These are phyloP conservation scores for Neodidymelliopsis sp. DNA, from an alignment of 2,329 filamentous ascomycete genomes.

Conservation along the genomic window DNA sequence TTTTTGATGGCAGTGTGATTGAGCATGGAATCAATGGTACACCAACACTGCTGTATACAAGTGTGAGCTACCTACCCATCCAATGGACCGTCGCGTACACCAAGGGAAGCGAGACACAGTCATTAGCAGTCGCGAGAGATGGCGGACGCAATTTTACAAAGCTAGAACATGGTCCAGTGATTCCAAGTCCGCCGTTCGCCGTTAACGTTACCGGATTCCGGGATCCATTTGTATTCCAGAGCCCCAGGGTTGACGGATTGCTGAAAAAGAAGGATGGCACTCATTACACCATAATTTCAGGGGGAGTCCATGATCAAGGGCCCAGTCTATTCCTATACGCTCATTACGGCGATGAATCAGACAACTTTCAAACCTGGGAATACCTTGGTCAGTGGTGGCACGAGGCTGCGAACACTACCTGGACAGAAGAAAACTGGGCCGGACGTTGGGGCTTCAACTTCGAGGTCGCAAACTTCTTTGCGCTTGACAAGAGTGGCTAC, in stretches of 20 bases:
- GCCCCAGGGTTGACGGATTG: conserved; percentile 46
- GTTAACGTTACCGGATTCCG: conserved; percentile 55
- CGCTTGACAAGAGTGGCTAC: conserved; percentile 51
- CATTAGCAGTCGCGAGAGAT: conserved; percentile 53
- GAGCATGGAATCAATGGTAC: conserved; percentile 54
- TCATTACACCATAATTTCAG: conserved; percentile 52
- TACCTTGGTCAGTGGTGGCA: conserved; percentile 52
- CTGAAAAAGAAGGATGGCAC: conserved; percentile 46
- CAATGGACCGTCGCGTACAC: conserved; percentile 57
- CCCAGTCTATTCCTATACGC: conserved; percentile 53
- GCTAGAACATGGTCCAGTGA: conserved; percentile 48
- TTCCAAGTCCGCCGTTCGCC: conserved; percentile 50
- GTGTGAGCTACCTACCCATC: conserved; percentile 55
- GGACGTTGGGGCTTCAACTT: conserved; percentile 53
- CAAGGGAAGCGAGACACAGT: conserved; percentile 57
- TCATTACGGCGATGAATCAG: conserved; percentile 39
- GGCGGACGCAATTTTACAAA: conserved; percentile 53
- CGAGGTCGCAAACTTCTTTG: conserved; percentile 55
- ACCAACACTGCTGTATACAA: conserved; percentile 56
- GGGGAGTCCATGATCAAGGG: conserved; percentile 51
- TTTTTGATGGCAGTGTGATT: conserved; percentile 57
- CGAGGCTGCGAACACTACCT: conserved; percentile 42
- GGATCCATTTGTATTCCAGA: conserved; percentile 55
- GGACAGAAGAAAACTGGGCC: conserved; percentile 30
- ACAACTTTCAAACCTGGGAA: conserved; percentile 51